These are phyloP conservation scores for Hypocreales sp. DNA, from an alignment of 2,329 filamentous ascomycete genomes.

Conservation along the genomic window DNA sequence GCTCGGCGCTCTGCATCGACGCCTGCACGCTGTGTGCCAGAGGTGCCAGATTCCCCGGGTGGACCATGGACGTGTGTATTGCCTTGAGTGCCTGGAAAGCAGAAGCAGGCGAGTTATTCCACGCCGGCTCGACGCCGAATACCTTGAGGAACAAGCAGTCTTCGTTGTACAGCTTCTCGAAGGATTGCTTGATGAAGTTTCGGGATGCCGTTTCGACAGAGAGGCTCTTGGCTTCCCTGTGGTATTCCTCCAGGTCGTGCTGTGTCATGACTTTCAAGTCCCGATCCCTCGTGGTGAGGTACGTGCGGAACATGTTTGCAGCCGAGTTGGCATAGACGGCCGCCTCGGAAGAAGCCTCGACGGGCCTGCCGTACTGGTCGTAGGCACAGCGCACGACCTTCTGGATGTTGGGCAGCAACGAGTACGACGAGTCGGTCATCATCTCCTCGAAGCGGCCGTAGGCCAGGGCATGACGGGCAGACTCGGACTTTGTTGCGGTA, in stretches of 20 bases:
- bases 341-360: conserved; percentile 24
- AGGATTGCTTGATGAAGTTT: conserved; percentile 43
- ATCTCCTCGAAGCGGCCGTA: conserved; percentile 46
- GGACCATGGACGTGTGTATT: conserved; percentile 34
- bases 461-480: conserved; percentile 41
- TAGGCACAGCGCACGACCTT: conserved; percentile 34
- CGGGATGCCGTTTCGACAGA: conserved; percentile 38
- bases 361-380: conserved; percentile 31
- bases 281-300: conserved; percentile 35
- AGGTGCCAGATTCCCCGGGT: conserved; percentile 37
- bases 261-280: conserved; percentile 36
- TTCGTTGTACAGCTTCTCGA: conserved; percentile 42
- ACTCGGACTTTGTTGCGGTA: conserved; percentile 38
- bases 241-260: conserved; percentile 38
- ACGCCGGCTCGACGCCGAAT: conserved; percentile 39
- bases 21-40: conserved; percentile 33
- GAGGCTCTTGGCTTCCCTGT: conserved; percentile 30
- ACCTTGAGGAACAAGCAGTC: conserved; percentile 35
- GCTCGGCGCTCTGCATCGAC: conserved; percentile 27
- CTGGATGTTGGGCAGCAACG: conserved; percentile 39
- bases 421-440: conserved; percentile 39
- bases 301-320: conserved; percentile 37
- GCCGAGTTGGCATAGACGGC: conserved; percentile 39
- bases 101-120: conserved; percentile 31
- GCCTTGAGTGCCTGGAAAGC: conserved; percentile 34